phyloP scores from a whole-genome alignment of 1,284 basidiomycete species.

The Ceratobasidium papillatum region DNA sequence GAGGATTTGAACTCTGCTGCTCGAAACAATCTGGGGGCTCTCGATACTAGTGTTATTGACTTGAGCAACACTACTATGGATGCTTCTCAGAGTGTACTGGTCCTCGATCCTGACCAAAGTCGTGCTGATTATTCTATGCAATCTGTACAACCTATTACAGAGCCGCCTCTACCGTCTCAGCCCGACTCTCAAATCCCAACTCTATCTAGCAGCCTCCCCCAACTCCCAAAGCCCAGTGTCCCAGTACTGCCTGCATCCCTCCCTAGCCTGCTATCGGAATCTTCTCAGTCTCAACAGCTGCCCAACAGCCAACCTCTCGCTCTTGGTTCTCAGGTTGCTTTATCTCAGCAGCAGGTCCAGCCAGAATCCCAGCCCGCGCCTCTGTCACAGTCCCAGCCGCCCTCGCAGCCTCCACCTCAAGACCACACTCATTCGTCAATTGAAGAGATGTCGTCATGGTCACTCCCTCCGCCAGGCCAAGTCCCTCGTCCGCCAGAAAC shows the following conservation, averaged over 20 bases:
- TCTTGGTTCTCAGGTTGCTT: neutral
- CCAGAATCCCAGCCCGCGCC: neutral
- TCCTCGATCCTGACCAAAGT: neutral
- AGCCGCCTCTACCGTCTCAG: neutral
- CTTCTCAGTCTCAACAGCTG: neutral
- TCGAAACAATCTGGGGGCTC: neutral
- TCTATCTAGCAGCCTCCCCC: neutral
- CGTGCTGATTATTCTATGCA: neutral
- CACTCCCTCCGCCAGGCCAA: constrained; percentile 11
- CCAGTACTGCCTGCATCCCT: neutral
- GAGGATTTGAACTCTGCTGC: neutral
- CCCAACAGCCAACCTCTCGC: neutral
- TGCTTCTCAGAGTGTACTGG: neutral
- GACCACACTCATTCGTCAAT: constrained; percentile 28
- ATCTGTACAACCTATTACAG: neutral
- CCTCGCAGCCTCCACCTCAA: constrained; percentile 11
- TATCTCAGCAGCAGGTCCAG: neutral
- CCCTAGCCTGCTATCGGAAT: neutral
- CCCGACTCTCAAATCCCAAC: constrained; percentile 1
- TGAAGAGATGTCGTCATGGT: constrained; percentile 28
- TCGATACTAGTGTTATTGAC: constrained; percentile 14
- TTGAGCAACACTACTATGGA: neutral
- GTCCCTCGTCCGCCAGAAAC: constrained; percentile 4
- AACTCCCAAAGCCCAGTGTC: neutral
- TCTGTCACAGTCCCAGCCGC: constrained; percentile 1